Evolutionary conservation across 441 rosid genomes (phyloP).

Genomic region (Pelargonium myrrhifolium): DNA sequence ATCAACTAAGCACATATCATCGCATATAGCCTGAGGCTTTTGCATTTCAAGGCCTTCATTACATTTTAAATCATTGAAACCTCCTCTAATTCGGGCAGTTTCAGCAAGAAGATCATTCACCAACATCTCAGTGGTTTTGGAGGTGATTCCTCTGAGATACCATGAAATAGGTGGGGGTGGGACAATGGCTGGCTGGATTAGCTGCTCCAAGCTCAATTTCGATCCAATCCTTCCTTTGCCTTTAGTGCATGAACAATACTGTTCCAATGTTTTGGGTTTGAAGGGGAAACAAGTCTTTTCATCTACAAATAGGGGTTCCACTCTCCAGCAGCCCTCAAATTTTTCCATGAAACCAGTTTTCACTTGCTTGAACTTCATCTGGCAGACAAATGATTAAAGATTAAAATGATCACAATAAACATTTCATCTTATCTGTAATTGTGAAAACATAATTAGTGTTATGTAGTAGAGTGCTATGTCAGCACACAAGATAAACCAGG

Average conservation of each 20-base stretch:
- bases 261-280: constrained; percentile 61
- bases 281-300: constrained; percentile 57
- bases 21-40: not conserved
- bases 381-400: constrained; percentile 22
- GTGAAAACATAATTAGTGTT: not conserved
- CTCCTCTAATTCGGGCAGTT: constrained; percentile 50
- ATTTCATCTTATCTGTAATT: not conserved
- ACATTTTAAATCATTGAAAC: constrained; percentile 12
- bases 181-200: constrained; percentile 71
- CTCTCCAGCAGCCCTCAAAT: constrained; percentile 86
- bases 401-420: not conserved
- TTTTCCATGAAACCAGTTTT: constrained; percentile 75
- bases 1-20: constrained; percentile 14
- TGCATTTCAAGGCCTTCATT: constrained; percentile 16
- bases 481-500: too few relatives aligned
- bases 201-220: constrained; percentile 60
- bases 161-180: constrained; percentile 93
- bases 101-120: constrained; percentile 65
- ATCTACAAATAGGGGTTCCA: constrained; percentile 66
- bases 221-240: constrained; percentile 85
- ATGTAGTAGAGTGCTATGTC: too few relatives aligned
- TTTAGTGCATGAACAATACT: constrained; percentile 47
- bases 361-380: constrained; percentile 90
- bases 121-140: constrained; percentile 74
- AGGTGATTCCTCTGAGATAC: constrained; percentile 84